Conservation (phyloP, 2,329 filamentous ascomycete genomes). For the Trichoderma atroviride region DNA sequence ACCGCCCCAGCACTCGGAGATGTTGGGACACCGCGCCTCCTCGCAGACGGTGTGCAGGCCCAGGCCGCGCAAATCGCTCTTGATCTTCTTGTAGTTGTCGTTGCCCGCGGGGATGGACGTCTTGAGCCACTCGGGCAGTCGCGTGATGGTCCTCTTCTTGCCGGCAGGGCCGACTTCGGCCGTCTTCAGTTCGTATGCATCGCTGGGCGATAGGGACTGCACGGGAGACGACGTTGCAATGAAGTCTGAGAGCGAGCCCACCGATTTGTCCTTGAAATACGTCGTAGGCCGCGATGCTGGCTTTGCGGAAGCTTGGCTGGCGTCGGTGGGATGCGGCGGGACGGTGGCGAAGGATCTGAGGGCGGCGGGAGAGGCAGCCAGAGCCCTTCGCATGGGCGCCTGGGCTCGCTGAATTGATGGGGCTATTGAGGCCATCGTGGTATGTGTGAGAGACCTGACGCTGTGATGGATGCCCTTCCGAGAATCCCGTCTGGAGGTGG, state of each 20-base stretch:
- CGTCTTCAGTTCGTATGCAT: conserved; percentile 63
- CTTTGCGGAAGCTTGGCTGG: conserved; percentile 32
- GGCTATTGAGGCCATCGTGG: conserved; percentile 45
- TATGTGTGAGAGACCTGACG: background rate
- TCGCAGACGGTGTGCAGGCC: conserved; percentile 96
- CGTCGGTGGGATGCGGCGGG: conserved; percentile 40
- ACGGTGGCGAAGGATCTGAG: conserved; percentile 52
- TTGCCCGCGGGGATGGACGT: conserved; percentile 85
- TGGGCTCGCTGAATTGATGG: conserved; percentile 48
- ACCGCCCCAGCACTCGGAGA: conserved; percentile 97
- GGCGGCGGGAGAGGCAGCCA: conserved; percentile 39
- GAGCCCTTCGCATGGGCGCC: conserved; percentile 46
- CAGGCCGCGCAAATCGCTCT: conserved; percentile 85
- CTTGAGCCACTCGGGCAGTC: conserved; percentile 92
- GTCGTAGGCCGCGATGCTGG: conserved; percentile 42
- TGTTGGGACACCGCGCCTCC: conserved; percentile 95
- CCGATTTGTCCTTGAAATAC: conserved; percentile 62
- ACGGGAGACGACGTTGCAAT: conserved; percentile 47
- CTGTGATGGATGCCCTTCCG: background rate
- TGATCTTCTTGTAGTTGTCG: conserved; percentile 89
- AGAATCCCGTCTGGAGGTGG: conserved; percentile 10
- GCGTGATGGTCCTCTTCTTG: conserved; percentile 66
- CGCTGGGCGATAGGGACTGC: conserved; percentile 50
- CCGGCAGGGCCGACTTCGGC: conserved; percentile 66
- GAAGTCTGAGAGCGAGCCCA: conserved; percentile 63